Evolutionary conservation across 2,329 filamentous ascomycete genomes (phyloP), one percentile per base, ranked within the genome.

Genomic region (Botrytis tulipae): DNA sequence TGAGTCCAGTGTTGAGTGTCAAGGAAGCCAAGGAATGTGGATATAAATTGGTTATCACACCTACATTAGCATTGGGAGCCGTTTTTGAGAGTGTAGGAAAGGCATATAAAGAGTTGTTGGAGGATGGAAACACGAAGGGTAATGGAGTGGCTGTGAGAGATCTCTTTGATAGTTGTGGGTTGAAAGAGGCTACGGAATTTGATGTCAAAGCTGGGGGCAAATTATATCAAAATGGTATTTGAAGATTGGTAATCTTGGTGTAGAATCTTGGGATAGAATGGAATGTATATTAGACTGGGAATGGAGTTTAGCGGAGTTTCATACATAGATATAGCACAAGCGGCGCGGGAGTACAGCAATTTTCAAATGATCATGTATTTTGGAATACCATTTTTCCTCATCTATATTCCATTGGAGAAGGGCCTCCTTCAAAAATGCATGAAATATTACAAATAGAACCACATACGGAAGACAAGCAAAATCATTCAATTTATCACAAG

Each of bases 21-120:
- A 80, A 85, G 0, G 85, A 90, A 76, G 88, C 88, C 10, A 83
- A 82, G 75, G 82, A 86, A 62, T 82, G 89, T 76, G 88, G 89
- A 0, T 91, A 87, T 79, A 84, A 84, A 73, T 84, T 90, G 72
- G 85, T 89, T 57, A 90, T 91, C 74, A 88, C 86, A 77, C 87
- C 87, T 61, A 57, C 59, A 40, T n/a, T 63, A 16, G 69, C 69
- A 25, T 16, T 65, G 16, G 62, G 62, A 7, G 42, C 62, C 20
- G 62, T 54, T 18, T 59, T 51, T 63, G n/a, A 63, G 25, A 62
- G 57, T 44, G 69, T 62, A 12, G 70, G 42, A 44, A 32, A 51
- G 32, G n/a, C 35, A 35, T 44, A 67, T 16, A 72, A 44, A 22
- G 48, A 67, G 7, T 37, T 57, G 1, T 57, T 72, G 29, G 61